A percentile compares a stretch with the other conserved stretches of the same genome.
phyloP scores from a whole-genome alignment of 2,329 filamentous ascomycete genomes.

The Ceratocystis papillata region DNA sequence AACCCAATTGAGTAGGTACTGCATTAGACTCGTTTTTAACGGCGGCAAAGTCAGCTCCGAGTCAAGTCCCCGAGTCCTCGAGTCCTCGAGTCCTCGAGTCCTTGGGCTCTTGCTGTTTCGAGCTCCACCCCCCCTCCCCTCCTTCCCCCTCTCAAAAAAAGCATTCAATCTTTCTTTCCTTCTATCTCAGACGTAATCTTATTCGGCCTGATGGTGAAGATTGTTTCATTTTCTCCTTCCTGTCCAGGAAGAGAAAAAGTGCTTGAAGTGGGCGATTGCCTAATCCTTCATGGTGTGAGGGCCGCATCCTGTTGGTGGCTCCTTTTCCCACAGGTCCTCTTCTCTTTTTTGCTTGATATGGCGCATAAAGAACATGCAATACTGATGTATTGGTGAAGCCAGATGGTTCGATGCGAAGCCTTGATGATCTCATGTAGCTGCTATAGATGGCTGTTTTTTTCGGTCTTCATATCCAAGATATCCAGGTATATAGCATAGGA shows the following conservation, averaged over 20 bases:
- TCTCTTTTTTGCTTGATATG: neutral
- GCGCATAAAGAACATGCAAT: conserved; percentile 11
- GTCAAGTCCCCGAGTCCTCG: neutral
- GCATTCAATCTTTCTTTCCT: too few relatives aligned
- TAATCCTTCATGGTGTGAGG: neutral
- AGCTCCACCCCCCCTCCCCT: too few relatives aligned
- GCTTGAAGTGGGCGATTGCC: neutral
- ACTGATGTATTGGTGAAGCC: neutral
- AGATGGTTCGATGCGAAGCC: conserved; percentile 2
- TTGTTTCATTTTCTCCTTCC: neutral
- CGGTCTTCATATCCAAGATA: neutral
- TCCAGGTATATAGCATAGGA: neutral
- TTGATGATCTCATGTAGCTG: neutral
- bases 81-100: neutral
- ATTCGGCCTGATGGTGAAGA: too few relatives aligned
- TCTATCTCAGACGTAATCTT: neutral
- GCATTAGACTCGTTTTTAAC: neutral
- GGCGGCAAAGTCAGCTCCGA: neutral
- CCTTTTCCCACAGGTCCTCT: neutral
- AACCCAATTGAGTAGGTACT: neutral
- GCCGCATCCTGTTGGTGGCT: neutral
- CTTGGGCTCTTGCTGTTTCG: neutral
- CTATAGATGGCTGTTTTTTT: neutral
- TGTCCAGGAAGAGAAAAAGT: neutral
- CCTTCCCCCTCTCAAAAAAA: too few relatives aligned